Percentiles rank a stretch among this genome's conserved stretches.
These are phyloP conservation scores for Pseudogymnoascus sp. DNA, from an alignment of 2,329 filamentous ascomycete genomes.

Conservation along the genomic window DNA sequence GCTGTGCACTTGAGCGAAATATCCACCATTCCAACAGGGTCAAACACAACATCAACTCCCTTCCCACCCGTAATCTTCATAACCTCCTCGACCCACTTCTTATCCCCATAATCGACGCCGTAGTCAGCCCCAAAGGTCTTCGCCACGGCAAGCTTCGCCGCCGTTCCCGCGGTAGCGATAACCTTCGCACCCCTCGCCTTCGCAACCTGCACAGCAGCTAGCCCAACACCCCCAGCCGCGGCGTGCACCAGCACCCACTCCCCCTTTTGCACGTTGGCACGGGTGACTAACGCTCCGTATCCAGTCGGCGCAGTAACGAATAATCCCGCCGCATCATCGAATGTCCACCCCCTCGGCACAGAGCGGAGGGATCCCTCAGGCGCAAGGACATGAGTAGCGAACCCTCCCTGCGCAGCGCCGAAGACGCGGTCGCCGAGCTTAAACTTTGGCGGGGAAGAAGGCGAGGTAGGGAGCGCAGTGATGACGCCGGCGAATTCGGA, in stretches of 20 bases:
- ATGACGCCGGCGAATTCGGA: slow-evolving; percentile 80
- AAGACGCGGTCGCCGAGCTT: slow-evolving; percentile 77
- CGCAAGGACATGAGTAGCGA: slow-evolving; percentile 66
- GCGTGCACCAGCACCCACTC: slow-evolving; percentile 89
- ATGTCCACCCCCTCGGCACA: slow-evolving; percentile 74
- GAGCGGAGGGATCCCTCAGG: slow-evolving; percentile 60
- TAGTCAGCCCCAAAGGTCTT: slow-evolving; percentile 77
- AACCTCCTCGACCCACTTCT: slow-evolving; percentile 58
- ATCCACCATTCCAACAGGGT: slow-evolving; percentile 86
- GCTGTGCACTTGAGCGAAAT: slow-evolving; percentile 82
- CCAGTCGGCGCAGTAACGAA: slow-evolving; percentile 90
- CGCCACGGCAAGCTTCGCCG: slow-evolving; percentile 73
- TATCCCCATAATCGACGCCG: slow-evolving; percentile 65
- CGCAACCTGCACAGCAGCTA: slow-evolving; percentile 87
- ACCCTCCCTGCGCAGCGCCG: slow-evolving; percentile 77
- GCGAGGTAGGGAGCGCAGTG: slow-evolving; percentile 51
- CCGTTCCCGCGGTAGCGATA: slow-evolving; percentile 80
- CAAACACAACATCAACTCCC: slow-evolving; percentile 85
- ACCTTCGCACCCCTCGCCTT: slow-evolving; percentile 88
- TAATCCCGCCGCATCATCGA: slow-evolving; percentile 75
- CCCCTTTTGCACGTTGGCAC: slow-evolving; percentile 68
- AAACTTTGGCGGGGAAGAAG: slow-evolving; percentile 47
- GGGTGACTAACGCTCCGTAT: slow-evolving; percentile 72
- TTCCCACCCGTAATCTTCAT: slow-evolving; percentile 63
- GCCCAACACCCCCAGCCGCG: slow-evolving; percentile 82